phyloP scores from a whole-genome alignment of 305 asterid genomes.

The Andrographis paniculata region DNA sequence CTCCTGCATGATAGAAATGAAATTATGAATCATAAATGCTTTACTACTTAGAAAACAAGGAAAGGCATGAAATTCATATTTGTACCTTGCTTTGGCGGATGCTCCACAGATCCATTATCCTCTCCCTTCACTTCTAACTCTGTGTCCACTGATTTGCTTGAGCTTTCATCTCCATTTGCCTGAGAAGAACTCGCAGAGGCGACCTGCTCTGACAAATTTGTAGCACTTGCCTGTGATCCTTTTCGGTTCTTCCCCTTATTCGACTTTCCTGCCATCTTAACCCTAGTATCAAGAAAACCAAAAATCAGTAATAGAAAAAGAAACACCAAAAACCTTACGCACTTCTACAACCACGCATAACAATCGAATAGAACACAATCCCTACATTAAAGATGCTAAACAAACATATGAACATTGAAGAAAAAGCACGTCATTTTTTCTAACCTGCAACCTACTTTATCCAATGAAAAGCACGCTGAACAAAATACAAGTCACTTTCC shows the following conservation, averaged over 20 bases:
- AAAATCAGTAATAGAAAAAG: neutral
- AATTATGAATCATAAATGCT: too few species aligned
- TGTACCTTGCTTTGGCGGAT: conserved; percentile 45
- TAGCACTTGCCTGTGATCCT: conserved; percentile 30
- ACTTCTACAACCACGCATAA: too few species aligned
- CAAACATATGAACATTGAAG: too few species aligned
- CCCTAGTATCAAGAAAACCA: conserved; percentile 20
- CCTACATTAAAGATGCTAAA: too few species aligned
- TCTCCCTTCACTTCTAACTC: conserved; percentile 29
- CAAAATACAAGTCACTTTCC: too few species aligned
- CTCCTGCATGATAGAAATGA: too few species aligned
- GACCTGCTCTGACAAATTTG: conserved; percentile 25
- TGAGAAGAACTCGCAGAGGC: conserved; percentile 9
- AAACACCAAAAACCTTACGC: too few species aligned
- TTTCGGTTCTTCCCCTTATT: conserved; percentile 57
- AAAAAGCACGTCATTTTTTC: too few species aligned
- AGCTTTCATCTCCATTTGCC: conserved; percentile 37
- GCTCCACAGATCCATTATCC: conserved; percentile 25
- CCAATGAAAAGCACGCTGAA: too few species aligned
- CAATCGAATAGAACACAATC: too few species aligned
- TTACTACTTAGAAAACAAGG: too few species aligned
- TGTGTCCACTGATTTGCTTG: conserved; percentile 23
- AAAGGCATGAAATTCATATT: conserved; percentile 10
- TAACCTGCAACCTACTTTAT: too few species aligned
- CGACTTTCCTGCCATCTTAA: conserved; percentile 66